These are phyloP conservation scores for Phytopythium vexans DNA, from an alignment of 352 stramenopile genomes.

Conservation along the genomic window DNA sequence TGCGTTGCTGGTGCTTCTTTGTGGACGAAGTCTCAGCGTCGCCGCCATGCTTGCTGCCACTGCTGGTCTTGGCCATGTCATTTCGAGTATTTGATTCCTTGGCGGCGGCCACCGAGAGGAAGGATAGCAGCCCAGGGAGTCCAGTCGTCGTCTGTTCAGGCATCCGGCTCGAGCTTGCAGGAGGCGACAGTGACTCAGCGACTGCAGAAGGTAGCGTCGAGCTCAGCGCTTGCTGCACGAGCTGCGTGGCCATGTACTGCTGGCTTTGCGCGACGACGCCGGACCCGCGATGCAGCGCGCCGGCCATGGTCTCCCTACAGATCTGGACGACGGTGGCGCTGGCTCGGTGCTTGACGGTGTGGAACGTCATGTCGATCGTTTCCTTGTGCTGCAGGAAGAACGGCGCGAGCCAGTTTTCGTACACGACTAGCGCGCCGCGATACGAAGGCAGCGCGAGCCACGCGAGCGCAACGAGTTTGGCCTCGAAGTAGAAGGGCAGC, in stretches of 20 bases:
- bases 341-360: constrained; percentile 54
- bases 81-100: background rate
- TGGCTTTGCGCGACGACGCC: constrained; percentile 61
- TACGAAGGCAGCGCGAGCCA: constrained; percentile 69
- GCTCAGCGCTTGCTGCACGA: constrained; percentile 60
- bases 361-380: constrained; percentile 50
- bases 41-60: background rate
- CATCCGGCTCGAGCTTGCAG: background rate
- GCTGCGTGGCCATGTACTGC: constrained; percentile 56
- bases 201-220: background rate
- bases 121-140: constrained; percentile 18
- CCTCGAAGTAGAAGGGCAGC: constrained; percentile 73
- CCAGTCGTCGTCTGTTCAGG: background rate
- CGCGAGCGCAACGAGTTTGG: constrained; percentile 63
- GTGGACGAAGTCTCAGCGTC: background rate
- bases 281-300: constrained; percentile 55
- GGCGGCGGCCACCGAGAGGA: constrained; percentile 9
- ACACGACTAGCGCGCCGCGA: constrained; percentile 44
- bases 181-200: no score
- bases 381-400: constrained; percentile 70
- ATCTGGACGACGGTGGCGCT: constrained; percentile 65
- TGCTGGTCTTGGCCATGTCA: no score
- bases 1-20: constrained; percentile 14
- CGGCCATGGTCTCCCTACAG: constrained; percentile 59
- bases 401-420: constrained; percentile 54